Conservation (phyloP, 441 rosid genomes). For the Adansonia rubrostipa region DNA sequence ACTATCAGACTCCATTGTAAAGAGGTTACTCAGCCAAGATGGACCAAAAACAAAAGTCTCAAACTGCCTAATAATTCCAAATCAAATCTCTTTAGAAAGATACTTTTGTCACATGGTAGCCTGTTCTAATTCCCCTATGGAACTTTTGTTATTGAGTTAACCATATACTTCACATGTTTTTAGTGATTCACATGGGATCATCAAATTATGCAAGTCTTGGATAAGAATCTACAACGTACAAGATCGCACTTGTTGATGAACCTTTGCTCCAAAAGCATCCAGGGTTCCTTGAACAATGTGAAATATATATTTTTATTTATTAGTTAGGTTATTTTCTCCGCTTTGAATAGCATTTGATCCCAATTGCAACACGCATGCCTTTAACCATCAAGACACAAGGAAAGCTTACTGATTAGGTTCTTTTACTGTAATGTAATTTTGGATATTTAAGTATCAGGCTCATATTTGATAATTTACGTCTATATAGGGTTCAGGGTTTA, state of each 20-base stretch:
- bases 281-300: no score
- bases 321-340: constrained; percentile 1
- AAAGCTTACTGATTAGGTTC: no score
- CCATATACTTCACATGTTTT: background rate
- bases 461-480: no score
- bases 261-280: no score
- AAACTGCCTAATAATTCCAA: background rate
- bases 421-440: background rate
- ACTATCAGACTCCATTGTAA: no score
- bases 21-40: background rate
- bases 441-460: no score
- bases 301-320: background rate
- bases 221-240: background rate
- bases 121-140: background rate
- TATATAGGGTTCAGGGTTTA: no score
- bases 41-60: background rate
- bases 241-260: no score
- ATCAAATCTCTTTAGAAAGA: no score
- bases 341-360: constrained; percentile 1
- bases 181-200: background rate
- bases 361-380: background rate
- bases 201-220: background rate
- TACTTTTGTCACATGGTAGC: no score
- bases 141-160: constrained; percentile 15
- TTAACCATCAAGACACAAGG: background rate